Conservation (phyloP, 305 asterid species). For the Fraxinus greggii region DNA sequence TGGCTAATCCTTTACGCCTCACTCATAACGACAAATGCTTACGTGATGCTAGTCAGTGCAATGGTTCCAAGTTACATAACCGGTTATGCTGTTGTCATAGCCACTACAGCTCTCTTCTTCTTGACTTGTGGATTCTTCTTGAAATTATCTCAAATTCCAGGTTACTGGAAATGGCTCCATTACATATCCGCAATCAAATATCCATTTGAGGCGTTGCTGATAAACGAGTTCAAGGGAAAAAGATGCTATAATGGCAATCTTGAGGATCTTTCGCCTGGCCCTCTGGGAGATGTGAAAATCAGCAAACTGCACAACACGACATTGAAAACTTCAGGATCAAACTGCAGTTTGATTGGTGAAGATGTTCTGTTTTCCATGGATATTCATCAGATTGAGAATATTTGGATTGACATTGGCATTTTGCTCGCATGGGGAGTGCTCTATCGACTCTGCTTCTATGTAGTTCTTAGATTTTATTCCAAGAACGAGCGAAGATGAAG, state of each 20-base stretch:
- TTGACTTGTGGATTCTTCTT: slow-evolving; percentile 84
- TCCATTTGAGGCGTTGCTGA: slow-evolving; percentile 80
- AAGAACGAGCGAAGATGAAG: slow-evolving; percentile 73
- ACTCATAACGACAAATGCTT: slow-evolving; percentile 78
- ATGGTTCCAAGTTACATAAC: slow-evolving; percentile 84
- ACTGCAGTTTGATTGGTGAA: slow-evolving; percentile 68
- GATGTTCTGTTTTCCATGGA: slow-evolving; percentile 71
- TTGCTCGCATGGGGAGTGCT: slow-evolving; percentile 84
- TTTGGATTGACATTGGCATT: slow-evolving; percentile 68
- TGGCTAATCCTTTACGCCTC: slow-evolving; percentile 85
- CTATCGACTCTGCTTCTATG: slow-evolving; percentile 65
- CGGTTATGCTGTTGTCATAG: slow-evolving; percentile 82
- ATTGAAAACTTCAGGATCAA: slow-evolving; percentile 11
- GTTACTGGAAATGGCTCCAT: slow-evolving; percentile 78
- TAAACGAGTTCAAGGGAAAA: slow-evolving; percentile 69
- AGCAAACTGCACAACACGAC: slow-evolving; percentile 55
- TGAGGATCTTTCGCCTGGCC: slow-evolving; percentile 75
- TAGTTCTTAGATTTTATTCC: slow-evolving; percentile 80
- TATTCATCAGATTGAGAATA: slow-evolving; percentile 50
- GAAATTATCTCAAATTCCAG: slow-evolving; percentile 68
- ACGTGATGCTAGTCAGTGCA: slow-evolving; percentile 83
- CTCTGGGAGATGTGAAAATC: slow-evolving; percentile 63
- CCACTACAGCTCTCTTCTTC: slow-evolving; percentile 91
- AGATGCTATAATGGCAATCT: slow-evolving; percentile 51
- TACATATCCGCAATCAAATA: slow-evolving; percentile 85